Percentiles rank a stretch among this genome's conserved stretches.
Evolutionary conservation across 2,329 filamentous ascomycete genomes (phyloP).

Genomic region (Venturia aucupariae): DNA sequence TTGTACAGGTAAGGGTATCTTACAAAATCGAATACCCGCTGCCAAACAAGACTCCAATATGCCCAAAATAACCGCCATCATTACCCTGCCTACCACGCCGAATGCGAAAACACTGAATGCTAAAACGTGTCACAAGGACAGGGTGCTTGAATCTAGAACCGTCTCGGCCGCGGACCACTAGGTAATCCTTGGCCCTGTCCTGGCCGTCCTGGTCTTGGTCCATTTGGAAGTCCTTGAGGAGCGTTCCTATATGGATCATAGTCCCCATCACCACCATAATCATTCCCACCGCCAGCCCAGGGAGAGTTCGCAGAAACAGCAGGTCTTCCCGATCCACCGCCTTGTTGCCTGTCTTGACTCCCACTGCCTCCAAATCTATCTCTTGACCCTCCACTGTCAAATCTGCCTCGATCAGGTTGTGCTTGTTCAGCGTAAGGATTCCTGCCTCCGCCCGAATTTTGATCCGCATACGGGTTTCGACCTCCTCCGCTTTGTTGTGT

Average conservation of each 20-base stretch:
- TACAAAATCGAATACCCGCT: too few relatives aligned
- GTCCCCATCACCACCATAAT: conserved; percentile 16
- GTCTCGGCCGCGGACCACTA: conserved; percentile 28
- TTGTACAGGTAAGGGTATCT: too few relatives aligned
- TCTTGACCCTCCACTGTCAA: not conserved
- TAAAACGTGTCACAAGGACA: not conserved
- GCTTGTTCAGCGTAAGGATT: conserved; percentile 8
- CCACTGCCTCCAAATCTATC: conserved; percentile 11
- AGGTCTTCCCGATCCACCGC: conserved; percentile 22
- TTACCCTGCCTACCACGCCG: not conserved
- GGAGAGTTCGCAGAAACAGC: conserved; percentile 26
- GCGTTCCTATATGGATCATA: not conserved
- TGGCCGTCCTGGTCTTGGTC: conserved; percentile 19
- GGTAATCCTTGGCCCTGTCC: conserved; percentile 26
- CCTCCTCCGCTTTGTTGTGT: not conserved
- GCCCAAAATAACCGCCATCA: too few relatives aligned
- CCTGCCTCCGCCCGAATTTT: not conserved
- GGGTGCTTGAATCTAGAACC: not conserved
- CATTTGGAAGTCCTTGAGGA: conserved; percentile 5
- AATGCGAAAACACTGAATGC: not conserved
- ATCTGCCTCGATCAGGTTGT: not conserved
- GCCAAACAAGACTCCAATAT: too few relatives aligned
- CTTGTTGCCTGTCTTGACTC: conserved; percentile 10
- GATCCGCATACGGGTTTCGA: conserved; percentile 1
- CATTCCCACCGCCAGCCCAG: conserved; percentile 24